Percentiles rank a stretch among this genome's conserved stretches.
phyloP scores from a whole-genome alignment of 179 eudicot genomes.

The Dionaea muscipula region DNA sequence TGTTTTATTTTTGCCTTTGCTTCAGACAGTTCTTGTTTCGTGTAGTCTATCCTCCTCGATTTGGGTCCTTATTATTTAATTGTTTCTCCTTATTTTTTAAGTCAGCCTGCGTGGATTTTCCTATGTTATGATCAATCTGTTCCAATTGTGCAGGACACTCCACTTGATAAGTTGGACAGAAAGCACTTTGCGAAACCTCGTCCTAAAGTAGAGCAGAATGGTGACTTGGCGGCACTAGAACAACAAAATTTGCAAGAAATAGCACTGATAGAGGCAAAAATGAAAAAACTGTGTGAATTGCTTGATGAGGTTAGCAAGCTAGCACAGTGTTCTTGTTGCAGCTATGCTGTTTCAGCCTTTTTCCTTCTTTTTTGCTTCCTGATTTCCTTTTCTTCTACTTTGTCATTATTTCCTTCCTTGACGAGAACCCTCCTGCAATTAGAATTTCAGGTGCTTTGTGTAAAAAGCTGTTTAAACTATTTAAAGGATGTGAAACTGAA shows the following conservation, averaged over 20 bases:
- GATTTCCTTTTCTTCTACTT: neutral
- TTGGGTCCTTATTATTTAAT: too few species aligned
- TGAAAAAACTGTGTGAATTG: constrained; percentile 69
- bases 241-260: constrained; percentile 54
- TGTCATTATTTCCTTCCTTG: neutral
- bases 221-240: constrained; percentile 27
- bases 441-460: too few species aligned
- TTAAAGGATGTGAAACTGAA: too few species aligned
- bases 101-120: too few species aligned
- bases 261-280: constrained; percentile 64
- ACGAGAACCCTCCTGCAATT: too few species aligned
- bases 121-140: neutral
- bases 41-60: too few species aligned
- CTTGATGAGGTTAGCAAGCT: constrained; percentile 46
- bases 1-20: too few species aligned
- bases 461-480: too few species aligned
- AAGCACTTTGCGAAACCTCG: constrained; percentile 73
- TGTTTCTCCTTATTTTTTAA: too few species aligned
- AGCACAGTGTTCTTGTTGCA: neutral
- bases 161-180: constrained; percentile 71
- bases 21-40: too few species aligned
- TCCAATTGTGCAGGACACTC: constrained; percentile 47
- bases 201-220: constrained; percentile 42
- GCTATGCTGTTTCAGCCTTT: neutral
- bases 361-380: too few species aligned